A percentile compares a stretch with the other conserved stretches of the same genome.
These are phyloP conservation scores for Puccinia novopanici DNA, from an alignment of 1,284 basidiomycete species.

Conservation along the genomic window DNA sequence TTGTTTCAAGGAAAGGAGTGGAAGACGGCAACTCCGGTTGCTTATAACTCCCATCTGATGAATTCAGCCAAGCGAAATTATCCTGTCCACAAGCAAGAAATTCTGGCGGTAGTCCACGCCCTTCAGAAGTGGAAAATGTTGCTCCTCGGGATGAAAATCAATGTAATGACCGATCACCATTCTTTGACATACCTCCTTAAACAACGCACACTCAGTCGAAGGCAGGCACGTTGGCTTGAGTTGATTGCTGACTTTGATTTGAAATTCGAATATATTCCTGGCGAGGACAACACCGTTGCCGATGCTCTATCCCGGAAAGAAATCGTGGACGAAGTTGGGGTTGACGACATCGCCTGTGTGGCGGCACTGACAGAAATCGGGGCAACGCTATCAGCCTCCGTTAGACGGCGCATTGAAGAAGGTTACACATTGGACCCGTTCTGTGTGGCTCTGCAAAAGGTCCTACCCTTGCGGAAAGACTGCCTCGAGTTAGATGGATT, in stretches of 20 bases:
- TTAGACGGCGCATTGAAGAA: conserved; percentile 54
- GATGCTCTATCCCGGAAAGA: conserved; percentile 59
- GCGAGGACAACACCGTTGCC: conserved; percentile 60
- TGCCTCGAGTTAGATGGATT: conserved; percentile 53
- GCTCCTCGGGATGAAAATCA: no score
- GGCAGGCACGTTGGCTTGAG: conserved; percentile 61
- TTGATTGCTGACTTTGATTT: conserved; percentile 58
- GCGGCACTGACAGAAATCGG: not conserved
- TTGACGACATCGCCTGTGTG: not conserved
- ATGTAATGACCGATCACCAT: no score
- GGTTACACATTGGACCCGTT: conserved; percentile 59
- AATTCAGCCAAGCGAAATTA: no score
- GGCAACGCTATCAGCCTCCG: conserved; percentile 34
- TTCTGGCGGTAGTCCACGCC: no score
- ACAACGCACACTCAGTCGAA: conserved; percentile 59
- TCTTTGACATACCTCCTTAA: no score
- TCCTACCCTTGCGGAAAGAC: not conserved
- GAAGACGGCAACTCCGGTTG: no score
- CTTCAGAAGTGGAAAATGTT: no score
- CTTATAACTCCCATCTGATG: no score
- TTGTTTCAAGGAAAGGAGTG: not conserved
- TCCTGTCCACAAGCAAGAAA: no score
- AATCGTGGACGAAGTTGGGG: not conserved
- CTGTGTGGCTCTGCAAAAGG: conserved; percentile 54
- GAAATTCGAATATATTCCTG: conserved; percentile 58